Evolutionary conservation across 2,329 filamentous ascomycete species (phyloP).

Genomic region (Penicillium brasilianum): DNA sequence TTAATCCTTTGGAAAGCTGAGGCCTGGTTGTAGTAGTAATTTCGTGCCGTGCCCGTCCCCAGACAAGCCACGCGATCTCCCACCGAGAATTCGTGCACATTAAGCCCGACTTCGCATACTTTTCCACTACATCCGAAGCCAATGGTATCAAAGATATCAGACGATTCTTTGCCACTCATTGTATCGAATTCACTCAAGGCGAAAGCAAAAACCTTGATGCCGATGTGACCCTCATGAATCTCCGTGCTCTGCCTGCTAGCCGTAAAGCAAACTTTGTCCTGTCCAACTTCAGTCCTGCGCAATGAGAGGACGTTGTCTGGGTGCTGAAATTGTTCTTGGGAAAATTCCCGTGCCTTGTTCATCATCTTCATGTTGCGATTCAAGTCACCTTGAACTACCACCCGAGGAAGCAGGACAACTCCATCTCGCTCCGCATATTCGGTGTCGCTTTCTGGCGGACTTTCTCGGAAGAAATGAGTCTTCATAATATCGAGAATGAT

Average conservation of each 20-base stretch:
- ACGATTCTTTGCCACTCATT: neutral
- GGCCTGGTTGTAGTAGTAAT: constrained; percentile 21
- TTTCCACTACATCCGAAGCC: constrained; percentile 30
- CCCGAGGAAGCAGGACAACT: constrained; percentile 30
- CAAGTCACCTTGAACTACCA: constrained; percentile 22
- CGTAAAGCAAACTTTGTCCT: constrained; percentile 16
- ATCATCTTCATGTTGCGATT: constrained; percentile 13
- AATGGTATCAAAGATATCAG: neutral
- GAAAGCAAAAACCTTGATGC: constrained; percentile 40
- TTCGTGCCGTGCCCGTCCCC: constrained; percentile 24
- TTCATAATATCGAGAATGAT: constrained; percentile 22
- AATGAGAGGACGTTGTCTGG: constrained; percentile 15
- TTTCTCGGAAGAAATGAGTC: constrained; percentile 12
- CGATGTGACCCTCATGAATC: constrained; percentile 31
- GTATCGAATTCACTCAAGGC: constrained; percentile 38
- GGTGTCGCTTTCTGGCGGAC: constrained; percentile 20
- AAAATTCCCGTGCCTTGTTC: neutral
- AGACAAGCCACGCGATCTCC: constrained; percentile 36
- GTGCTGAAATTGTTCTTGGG: constrained; percentile 22
- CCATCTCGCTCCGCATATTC: constrained; percentile 34
- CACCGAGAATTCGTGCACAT: constrained; percentile 18
- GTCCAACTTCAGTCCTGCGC: neutral
- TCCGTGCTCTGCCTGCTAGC: constrained; percentile 7
- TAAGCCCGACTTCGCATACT: constrained; percentile 26
- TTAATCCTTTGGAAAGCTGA: constrained; percentile 31